These are phyloP conservation scores for Alternaria sp. DNA, from an alignment of 2,329 filamentous ascomycete genomes.

Conservation along the genomic window DNA sequence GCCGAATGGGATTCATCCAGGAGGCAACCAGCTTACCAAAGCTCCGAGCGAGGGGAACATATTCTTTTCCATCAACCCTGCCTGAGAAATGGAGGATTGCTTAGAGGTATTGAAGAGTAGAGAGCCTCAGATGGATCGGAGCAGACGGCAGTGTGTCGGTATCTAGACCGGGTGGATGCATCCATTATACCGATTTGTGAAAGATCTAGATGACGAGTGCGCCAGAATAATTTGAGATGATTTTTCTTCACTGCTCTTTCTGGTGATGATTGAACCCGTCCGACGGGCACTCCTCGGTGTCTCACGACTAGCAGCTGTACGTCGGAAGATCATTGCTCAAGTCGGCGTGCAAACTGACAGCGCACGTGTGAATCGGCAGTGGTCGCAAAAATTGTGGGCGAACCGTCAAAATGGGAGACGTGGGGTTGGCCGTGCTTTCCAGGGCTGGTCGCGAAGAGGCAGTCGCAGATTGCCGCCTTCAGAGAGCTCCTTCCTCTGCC, in stretches of 20 bases:
- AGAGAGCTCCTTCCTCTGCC: not conserved
- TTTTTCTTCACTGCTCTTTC: not conserved
- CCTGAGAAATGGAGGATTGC: not conserved
- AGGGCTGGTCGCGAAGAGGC: slow-evolving; percentile 9
- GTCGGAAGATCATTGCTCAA: slow-evolving; percentile 10
- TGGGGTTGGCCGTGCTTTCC: slow-evolving; percentile 4
- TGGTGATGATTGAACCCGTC: not conserved
- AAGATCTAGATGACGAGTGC: not conserved
- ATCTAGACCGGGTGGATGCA: not conserved
- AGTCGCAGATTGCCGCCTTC: not conserved
- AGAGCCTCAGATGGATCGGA: not conserved
- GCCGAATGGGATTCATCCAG: slow-evolving; percentile 30
- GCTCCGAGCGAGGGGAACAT: slow-evolving; percentile 27
- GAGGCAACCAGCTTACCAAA: slow-evolving; percentile 30
- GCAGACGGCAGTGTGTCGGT: not conserved
- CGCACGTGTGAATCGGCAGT: slow-evolving; percentile 14
- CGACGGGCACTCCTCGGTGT: not conserved
- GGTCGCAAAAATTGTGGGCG: slow-evolving; percentile 15
- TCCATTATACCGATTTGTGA: not conserved
- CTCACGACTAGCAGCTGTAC: not conserved
- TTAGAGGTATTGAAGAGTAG: not conserved
- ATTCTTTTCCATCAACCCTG: slow-evolving; percentile 24
- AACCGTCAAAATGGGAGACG: slow-evolving; percentile 7
- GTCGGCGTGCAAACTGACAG: not conserved
- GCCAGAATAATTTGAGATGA: not conserved